These are phyloP conservation scores for Yamadazyma oceani DNA, from an alignment of 1,139 yeast species.

Conservation along the genomic window DNA sequence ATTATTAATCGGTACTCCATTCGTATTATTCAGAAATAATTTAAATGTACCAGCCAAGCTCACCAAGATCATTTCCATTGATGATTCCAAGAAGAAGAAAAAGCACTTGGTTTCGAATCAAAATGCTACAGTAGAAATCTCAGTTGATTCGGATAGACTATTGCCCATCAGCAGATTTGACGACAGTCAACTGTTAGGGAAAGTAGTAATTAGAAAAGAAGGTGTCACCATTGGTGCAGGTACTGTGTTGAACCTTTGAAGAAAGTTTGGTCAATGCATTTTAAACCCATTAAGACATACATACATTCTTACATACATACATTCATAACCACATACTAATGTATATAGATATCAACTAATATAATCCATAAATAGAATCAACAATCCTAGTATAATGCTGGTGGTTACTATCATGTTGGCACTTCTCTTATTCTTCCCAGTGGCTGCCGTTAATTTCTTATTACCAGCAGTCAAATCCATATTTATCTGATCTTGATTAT, in stretches of 20 bases:
- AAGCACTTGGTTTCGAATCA: conserved; percentile 75
- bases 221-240: conserved; percentile 93
- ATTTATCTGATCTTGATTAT: conserved; percentile 70
- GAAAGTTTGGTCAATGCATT: too few relatives aligned
- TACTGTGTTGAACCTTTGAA: conserved; percentile 34
- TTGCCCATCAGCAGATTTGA: conserved; percentile 63
- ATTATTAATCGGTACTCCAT: conserved; percentile 76
- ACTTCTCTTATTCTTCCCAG: conserved; percentile 65
- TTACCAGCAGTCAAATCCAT: conserved; percentile 75
- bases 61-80: conserved; percentile 52
- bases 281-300: not conserved
- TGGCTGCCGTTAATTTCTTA: conserved; percentile 68
- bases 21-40: conserved; percentile 81
- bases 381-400: conserved; percentile 60
- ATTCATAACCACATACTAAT: not conserved
- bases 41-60: conserved; percentile 75
- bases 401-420: conserved; percentile 64
- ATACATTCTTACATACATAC: not conserved
- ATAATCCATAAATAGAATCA: conserved; percentile 65
- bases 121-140: conserved; percentile 69
- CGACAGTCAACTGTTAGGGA: conserved; percentile 67
- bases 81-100: conserved; percentile 23
- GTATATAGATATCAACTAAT: conserved; percentile 31
- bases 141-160: conserved; percentile 51
- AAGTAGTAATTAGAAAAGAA: conserved; percentile 81